Conservation (phyloP, 2,329 filamentous ascomycete species). For the Cryphonectria carpinicola region DNA sequence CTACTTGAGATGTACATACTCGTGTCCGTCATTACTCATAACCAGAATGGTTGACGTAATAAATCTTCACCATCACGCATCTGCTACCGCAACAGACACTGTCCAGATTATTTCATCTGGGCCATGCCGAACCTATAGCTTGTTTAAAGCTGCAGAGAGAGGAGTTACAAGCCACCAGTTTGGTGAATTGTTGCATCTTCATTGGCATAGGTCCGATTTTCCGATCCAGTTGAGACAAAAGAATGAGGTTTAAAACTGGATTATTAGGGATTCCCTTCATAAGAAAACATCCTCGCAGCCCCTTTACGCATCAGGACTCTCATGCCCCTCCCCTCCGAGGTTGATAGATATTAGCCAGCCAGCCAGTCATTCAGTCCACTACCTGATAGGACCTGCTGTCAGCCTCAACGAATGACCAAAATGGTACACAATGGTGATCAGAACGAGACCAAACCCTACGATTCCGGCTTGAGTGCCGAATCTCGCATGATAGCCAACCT, state of each 20-base stretch:
- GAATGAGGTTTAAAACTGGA: too few species aligned
- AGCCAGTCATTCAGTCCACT: not conserved
- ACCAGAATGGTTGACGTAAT: not conserved
- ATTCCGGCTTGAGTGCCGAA: conserved; percentile 18
- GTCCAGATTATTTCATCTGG: too few species aligned
- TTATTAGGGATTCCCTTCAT: too few species aligned
- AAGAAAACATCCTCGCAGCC: too few species aligned
- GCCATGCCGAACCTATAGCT: too few species aligned
- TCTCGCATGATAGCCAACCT: conserved; percentile 11
- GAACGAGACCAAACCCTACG: conserved; percentile 5
- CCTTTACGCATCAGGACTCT: too few species aligned
- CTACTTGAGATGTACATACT: conserved; percentile 18
- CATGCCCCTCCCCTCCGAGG: too few species aligned
- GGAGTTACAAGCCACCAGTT: not conserved
- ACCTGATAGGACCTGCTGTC: conserved; percentile 1
- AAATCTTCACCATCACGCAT: too few species aligned
- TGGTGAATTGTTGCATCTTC: too few species aligned
- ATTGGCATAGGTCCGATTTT: too few species aligned
- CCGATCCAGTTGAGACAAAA: too few species aligned
- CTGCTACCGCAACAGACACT: too few species aligned
- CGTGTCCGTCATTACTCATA: conserved; percentile 8
- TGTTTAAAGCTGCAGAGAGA: not conserved
- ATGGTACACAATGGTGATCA: conserved; percentile 2
- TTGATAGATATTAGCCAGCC: not conserved
- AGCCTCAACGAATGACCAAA: conserved; percentile 12